Evolutionary conservation across 1,139 yeast species (phyloP), one percentile per base, ranked within the genome.

Genomic region (Sugiyamaella sp.): DNA sequence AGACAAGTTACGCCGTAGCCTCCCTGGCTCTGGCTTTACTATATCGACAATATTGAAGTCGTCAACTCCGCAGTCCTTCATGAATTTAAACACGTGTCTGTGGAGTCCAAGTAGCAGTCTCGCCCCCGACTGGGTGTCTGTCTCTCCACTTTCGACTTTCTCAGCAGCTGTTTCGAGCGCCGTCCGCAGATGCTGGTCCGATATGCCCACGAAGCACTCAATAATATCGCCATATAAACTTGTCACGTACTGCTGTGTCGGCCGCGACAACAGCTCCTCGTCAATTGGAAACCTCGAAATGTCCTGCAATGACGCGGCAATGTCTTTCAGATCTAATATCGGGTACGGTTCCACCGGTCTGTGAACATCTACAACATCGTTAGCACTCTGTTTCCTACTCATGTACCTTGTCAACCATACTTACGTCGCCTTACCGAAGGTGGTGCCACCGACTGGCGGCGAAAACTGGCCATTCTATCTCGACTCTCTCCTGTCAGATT

Each of bases 41-140:
- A 80, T 73, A 70, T 90, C 97, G 72, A 80, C 76, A 52, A 89
- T 74, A 43, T 84, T 79, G 64, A 89, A 86, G 68, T 90, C 96
- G 54, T 80, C 76, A 2, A 89, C 80, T 0, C 97, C 97, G 66
- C 93, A 85, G 54, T 80, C 84, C 50, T 77, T 76, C 61, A 88
- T 76, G 65, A 89, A 87, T 61, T 78, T 78, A 64, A 76, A 77
- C 56, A 88, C 79, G 4, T 81, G 80, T 45, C 84, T 72, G 57
- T 84, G 86, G 29, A 86, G 71, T 1, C 82, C 80, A 25, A 86
- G 71, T 4, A 69, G 16, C 80, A 76, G 48, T 69, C 79, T 51
- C 64, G 68, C 60, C 63, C 69, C 63, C 58, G 57, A 62, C 61
- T 56, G 66, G 49, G 46, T 57, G 24, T 59, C 67, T 39, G 55